phyloP scores from a whole-genome alignment of 2,329 filamentous ascomycete species.

The Fusarium staphyleae region DNA sequence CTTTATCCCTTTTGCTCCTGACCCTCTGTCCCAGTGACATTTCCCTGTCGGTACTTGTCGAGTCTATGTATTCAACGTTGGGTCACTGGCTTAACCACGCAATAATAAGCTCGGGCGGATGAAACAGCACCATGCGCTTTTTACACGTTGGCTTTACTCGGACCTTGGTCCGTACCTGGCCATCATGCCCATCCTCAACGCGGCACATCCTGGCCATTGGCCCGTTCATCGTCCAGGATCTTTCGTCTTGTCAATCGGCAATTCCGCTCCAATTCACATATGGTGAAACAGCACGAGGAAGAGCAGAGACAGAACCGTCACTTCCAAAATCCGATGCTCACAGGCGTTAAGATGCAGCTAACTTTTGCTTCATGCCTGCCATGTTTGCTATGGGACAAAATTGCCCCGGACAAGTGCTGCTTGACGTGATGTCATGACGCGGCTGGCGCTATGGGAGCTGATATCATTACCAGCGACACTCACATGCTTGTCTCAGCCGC shows the following conservation, averaged over 20 bases:
- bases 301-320: background rate
- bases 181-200: constrained; percentile 8
- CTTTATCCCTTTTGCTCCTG: too few species aligned
- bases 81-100: background rate
- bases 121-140: constrained; percentile 1
- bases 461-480: constrained; percentile 5
- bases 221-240: constrained; percentile 10
- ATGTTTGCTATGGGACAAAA: background rate
- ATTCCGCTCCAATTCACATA: constrained; percentile 1
- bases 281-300: background rate
- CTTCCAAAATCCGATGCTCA: background rate
- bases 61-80: background rate
- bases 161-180: constrained; percentile 15
- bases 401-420: too few species aligned
- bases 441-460: constrained; percentile 17
- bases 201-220: constrained; percentile 13
- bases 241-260: constrained; percentile 7
- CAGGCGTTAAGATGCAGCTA: constrained; percentile 16
- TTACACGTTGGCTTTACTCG: constrained; percentile 6
- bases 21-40: too few species aligned
- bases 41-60: background rate
- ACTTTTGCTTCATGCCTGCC: background rate
- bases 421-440: constrained; percentile 21
- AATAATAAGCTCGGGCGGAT: constrained; percentile 3
- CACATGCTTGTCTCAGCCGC: constrained; percentile 10